Percentiles rank a stretch among this genome's conserved stretches.
Conservation (phyloP, 305 asterid genomes). For the Solanum hybrid region DNA sequence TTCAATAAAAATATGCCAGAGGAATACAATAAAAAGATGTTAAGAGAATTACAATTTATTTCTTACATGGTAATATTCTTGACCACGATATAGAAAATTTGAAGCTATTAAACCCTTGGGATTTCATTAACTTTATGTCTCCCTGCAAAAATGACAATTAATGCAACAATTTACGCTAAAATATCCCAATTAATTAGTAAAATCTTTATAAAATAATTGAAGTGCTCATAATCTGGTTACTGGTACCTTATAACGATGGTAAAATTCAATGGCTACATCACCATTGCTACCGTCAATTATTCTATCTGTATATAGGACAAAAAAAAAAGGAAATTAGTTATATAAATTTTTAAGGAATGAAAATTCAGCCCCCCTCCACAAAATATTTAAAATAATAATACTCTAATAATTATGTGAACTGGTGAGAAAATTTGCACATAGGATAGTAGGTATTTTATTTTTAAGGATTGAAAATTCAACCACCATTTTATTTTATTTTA, state of each 20-base stretch:
- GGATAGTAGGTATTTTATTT: too few relatives aligned
- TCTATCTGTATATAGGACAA: neutral
- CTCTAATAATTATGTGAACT: too few relatives aligned
- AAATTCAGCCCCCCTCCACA: too few relatives aligned
- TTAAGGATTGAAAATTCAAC: too few relatives aligned
- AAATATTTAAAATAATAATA: too few relatives aligned
- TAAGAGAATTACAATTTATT: neutral
- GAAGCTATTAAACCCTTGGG: neutral
- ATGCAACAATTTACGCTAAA: neutral
- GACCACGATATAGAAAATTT: neutral
- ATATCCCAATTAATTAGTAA: neutral
- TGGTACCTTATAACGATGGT: neutral
- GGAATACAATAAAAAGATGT: neutral
- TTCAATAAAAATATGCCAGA: neutral
- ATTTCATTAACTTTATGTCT: neutral
- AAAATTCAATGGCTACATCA: neutral
- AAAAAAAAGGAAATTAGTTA: neutral
- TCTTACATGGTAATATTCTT: neutral
- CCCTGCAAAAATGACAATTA: neutral
- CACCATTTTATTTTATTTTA: too few relatives aligned
- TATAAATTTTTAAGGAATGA: too few relatives aligned
- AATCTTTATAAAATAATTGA: neutral
- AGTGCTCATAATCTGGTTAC: neutral
- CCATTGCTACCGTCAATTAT: neutral
- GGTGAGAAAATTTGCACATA: too few relatives aligned